Evolutionary conservation across 2,329 filamentous ascomycete species (phyloP).

Genomic region (Trichoderma sp.): DNA sequence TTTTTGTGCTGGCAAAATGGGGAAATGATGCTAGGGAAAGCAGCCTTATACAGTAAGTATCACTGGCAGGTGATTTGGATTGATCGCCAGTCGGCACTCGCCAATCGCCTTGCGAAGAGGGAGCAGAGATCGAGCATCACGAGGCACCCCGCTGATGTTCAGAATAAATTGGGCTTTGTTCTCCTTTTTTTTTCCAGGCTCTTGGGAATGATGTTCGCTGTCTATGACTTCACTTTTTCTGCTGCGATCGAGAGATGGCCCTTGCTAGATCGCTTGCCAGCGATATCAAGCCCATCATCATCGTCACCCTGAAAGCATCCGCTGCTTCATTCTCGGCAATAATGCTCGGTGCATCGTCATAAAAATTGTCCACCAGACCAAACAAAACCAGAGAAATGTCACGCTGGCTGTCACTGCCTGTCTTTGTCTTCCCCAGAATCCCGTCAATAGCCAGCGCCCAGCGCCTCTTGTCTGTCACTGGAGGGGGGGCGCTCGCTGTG

Average conservation of each 20-base stretch:
- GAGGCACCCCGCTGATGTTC: not conserved
- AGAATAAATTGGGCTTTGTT: not conserved
- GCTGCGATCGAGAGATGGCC: constrained; percentile 8
- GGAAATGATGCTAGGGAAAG: not conserved
- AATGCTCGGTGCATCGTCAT: not conserved
- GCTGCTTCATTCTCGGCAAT: not conserved
- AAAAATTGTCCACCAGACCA: not conserved
- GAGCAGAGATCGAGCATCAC: constrained; percentile 8
- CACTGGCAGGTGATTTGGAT: constrained; percentile 14
- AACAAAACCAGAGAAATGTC: not conserved
- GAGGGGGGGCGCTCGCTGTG: not conserved
- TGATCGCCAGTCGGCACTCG: constrained; percentile 11
- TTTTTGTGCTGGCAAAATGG: not conserved
- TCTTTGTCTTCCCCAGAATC: not conserved
- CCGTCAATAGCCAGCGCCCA: not conserved
- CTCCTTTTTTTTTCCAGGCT: not conserved
- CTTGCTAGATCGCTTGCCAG: not conserved
- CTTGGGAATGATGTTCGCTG: not conserved
- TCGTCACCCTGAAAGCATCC: not conserved
- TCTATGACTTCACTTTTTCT: constrained; percentile 21
- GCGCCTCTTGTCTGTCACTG: not conserved
- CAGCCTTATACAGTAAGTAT: constrained; percentile 4
- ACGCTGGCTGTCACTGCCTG: not conserved
- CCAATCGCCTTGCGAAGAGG: not conserved
- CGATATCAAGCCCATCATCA: not conserved